phyloP scores from a whole-genome alignment of 2,329 filamentous ascomycete species.

The Drechslerella coelobrocha region DNA sequence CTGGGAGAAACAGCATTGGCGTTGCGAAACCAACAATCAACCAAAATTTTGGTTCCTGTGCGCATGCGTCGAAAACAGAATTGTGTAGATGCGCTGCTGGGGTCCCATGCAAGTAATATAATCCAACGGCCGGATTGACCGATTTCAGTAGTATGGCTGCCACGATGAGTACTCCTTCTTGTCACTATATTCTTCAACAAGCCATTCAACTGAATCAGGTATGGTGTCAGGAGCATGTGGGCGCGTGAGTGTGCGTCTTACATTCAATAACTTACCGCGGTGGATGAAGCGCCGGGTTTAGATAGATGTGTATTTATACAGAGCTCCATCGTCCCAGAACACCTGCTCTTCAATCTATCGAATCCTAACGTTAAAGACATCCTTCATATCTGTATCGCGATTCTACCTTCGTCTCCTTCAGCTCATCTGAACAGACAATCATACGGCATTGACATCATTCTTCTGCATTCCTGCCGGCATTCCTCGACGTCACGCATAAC shows the following conservation, averaged over 20 bases:
- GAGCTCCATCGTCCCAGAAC: neutral
- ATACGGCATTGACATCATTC: too few species aligned
- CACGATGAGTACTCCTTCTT: too few species aligned
- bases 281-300: neutral
- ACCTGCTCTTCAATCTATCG: neutral
- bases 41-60: neutral
- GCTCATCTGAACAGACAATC: too few species aligned
- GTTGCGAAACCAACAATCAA: neutral
- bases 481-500: neutral
- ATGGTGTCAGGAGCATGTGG: slow-evolving; percentile 1
- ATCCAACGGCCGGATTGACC: too few species aligned
- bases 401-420: too few species aligned
- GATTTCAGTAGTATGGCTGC: too few species aligned
- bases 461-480: neutral
- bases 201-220: neutral
- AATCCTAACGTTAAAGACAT: too few species aligned
- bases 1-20: neutral
- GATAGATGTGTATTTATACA: too few species aligned
- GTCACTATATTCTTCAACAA: neutral
- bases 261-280: neutral
- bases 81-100: neutral
- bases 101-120: too few species aligned
- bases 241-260: neutral
- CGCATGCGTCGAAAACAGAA: neutral
- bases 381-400: neutral